Evolutionary conservation across 2,329 filamentous ascomycete genomes (phyloP).

Genomic region (Helicocarpus griseus): DNA sequence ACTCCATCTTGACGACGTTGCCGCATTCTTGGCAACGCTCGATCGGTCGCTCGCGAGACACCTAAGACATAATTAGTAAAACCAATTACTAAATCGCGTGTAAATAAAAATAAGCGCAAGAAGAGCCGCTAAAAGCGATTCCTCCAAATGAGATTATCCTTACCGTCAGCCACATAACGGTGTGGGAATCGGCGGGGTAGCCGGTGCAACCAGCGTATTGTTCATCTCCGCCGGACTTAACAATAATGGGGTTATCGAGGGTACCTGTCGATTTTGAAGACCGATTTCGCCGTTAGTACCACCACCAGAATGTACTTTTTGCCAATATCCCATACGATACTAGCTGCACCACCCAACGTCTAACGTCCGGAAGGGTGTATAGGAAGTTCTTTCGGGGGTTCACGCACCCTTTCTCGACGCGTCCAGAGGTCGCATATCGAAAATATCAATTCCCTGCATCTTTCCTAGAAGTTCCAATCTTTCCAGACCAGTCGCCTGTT

Average conservation of each 20-base stretch:
- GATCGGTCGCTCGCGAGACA: constrained; percentile 79
- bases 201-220: constrained; percentile 97
- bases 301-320: background rate
- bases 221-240: constrained; percentile 89
- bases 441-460: constrained; percentile 96
- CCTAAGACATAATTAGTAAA: constrained; percentile 28
- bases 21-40: constrained; percentile 97
- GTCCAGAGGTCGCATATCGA: constrained; percentile 96
- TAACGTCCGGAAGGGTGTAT: background rate
- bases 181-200: constrained; percentile 82
- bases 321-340: background rate
- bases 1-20: constrained; percentile 95
- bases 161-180: constrained; percentile 83
- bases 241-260: constrained; percentile 76
- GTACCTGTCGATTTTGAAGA: constrained; percentile 52
- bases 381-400: constrained; percentile 2
- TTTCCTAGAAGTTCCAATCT: constrained; percentile 98
- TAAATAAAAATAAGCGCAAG: background rate
- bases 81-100: background rate
- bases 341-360: background rate
- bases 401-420: constrained; percentile 70
- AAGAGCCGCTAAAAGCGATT: too few species aligned
- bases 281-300: background rate
- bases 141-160: constrained; percentile 26
- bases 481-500: constrained; percentile 95